Percentiles rank a stretch among this genome's conserved stretches.
Conservation (phyloP, 371 early-diverging fungal species). For the Paraphysoderma sedebokerense region DNA sequence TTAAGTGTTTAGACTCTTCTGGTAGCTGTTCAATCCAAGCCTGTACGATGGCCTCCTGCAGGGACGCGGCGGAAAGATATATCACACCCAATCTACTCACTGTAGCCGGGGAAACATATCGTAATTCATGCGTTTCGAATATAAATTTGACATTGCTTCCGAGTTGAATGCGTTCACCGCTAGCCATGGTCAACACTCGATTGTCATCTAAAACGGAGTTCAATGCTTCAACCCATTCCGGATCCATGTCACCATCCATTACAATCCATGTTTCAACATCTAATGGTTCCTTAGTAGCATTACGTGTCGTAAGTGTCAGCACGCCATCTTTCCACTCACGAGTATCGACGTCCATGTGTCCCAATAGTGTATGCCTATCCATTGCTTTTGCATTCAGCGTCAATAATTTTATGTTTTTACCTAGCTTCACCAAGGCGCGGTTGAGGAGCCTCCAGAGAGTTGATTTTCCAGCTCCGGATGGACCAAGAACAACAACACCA, state of each 20-base stretch:
- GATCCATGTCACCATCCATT: constrained; percentile 36
- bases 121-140: constrained; percentile 32
- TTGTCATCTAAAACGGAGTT: constrained; percentile 38
- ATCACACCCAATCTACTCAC: constrained; percentile 40
- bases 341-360: constrained; percentile 33
- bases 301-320: constrained; percentile 23
- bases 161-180: constrained; percentile 36
- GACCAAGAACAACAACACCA: constrained; percentile 34
- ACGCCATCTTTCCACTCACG: constrained; percentile 37
- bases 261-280: constrained; percentile 26
- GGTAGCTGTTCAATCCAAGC: constrained; percentile 15
- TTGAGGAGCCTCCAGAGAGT: constrained; percentile 17
- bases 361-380: constrained; percentile 22
- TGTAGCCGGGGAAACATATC: constrained; percentile 35
- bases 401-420: constrained; percentile 14
- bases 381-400: constrained; percentile 28
- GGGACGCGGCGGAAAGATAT: constrained; percentile 8
- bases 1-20: no score
- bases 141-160: constrained; percentile 33
- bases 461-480: constrained; percentile 29
- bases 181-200: constrained; percentile 31
- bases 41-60: constrained; percentile 13
- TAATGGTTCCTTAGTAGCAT: constrained; percentile 21
- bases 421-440: constrained; percentile 18
- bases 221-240: constrained; percentile 38